These are phyloP conservation scores for Mikania micrantha DNA, from an alignment of 129 eudicot species.

Conservation along the genomic window DNA sequence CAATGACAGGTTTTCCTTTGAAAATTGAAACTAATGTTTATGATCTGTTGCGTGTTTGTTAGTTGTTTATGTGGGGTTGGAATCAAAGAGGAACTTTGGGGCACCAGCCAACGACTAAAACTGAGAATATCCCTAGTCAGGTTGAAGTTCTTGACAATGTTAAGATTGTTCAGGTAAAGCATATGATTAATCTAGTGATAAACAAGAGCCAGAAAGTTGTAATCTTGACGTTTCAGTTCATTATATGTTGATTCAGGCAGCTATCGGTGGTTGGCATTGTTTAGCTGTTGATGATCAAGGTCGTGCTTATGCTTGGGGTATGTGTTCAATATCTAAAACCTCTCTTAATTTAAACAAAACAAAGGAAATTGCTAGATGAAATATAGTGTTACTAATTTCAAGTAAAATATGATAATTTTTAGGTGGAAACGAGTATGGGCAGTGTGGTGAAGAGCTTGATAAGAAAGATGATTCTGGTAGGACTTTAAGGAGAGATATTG, in stretches of 20 bases:
- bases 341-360: too few relatives aligned
- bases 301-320: constrained; percentile 99
- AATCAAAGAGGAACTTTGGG: constrained; percentile 98
- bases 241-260: constrained; percentile 60
- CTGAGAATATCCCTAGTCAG: constrained; percentile 84
- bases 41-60: constrained; percentile 2
- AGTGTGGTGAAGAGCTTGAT: constrained; percentile 99
- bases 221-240: background rate
- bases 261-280: constrained; percentile 99
- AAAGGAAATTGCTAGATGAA: background rate
- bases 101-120: constrained; percentile 81
- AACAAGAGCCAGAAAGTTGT: background rate
- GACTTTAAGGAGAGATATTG: constrained; percentile 87
- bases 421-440: constrained; percentile 99
- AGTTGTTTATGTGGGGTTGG: constrained; percentile 99
- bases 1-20: background rate
- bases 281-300: constrained; percentile 99
- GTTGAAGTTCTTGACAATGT: constrained; percentile 79
- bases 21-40: background rate
- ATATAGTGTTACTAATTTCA: background rate
- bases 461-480: constrained; percentile 76
- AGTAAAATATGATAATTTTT: background rate
- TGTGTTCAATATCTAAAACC: background rate
- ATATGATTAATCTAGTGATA: background rate
- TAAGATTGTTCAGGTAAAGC: constrained; percentile 81